A percentile compares a stretch with the other conserved stretches of the same genome.
Conservation (phyloP, 345 rosid species). For the Combretum micranthum region DNA sequence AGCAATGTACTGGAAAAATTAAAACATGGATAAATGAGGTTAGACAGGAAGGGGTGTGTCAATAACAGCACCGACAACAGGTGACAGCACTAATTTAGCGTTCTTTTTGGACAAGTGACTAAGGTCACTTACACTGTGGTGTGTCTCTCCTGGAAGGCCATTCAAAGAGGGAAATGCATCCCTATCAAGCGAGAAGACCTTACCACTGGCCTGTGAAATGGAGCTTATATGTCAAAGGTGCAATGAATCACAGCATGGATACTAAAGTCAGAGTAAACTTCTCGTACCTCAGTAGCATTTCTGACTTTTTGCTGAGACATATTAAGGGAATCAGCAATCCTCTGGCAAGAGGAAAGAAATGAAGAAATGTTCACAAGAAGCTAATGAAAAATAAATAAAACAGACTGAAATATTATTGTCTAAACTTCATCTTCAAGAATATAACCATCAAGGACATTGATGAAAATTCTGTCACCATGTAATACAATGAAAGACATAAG, state of each 20-base stretch:
- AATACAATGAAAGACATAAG: background rate
- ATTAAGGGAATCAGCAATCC: slow-evolving; percentile 76
- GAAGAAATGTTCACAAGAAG: too few relatives aligned
- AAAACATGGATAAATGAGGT: slow-evolving; percentile 6
- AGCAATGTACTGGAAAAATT: slow-evolving; percentile 60
- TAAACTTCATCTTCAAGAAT: too few relatives aligned
- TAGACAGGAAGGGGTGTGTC: slow-evolving; percentile 1
- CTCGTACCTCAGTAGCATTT: slow-evolving; percentile 84
- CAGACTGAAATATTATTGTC: background rate
- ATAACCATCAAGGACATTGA: too few relatives aligned
- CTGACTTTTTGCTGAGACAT: slow-evolving; percentile 90
- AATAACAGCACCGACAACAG: background rate
- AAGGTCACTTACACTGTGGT: slow-evolving; percentile 64
- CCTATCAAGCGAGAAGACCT: slow-evolving; percentile 83
- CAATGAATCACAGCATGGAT: background rate
- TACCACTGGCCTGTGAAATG: slow-evolving; percentile 56
- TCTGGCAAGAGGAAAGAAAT: slow-evolving; percentile 36
- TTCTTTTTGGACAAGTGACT: slow-evolving; percentile 3
- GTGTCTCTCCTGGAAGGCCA: slow-evolving; percentile 88
- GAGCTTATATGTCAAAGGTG: slow-evolving; percentile 6
- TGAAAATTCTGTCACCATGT: too few relatives aligned
- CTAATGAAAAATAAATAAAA: background rate
- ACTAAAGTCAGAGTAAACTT: background rate
- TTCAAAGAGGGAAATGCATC: slow-evolving; percentile 82
- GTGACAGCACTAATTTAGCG: background rate